Percentiles rank a stretch among this genome's conserved stretches.
Evolutionary conservation across 257 asterid species (phyloP).

Genomic region (Echium plantagineum): DNA sequence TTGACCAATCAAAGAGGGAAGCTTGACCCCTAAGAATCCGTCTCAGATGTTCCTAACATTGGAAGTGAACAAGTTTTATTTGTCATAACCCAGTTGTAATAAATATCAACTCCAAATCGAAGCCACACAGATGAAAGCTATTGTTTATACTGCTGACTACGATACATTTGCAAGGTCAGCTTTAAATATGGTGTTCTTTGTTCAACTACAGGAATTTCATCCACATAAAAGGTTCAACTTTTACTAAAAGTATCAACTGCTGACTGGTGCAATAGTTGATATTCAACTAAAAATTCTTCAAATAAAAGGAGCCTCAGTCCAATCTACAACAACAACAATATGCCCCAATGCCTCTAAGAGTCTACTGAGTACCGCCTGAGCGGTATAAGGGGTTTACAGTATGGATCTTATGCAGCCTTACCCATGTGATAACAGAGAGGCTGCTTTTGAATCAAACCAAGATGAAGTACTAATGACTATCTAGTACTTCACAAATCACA

Average conservation of each 20-base stretch:
- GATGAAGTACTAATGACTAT: too few relatives aligned
- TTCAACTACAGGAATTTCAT: neutral
- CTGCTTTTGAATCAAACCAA: too few relatives aligned
- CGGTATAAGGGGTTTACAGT: too few relatives aligned
- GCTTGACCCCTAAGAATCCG: constrained; percentile 97
- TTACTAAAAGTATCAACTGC: neutral
- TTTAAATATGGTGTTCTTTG: neutral
- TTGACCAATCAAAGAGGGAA: constrained; percentile 91
- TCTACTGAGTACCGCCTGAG: too few relatives aligned
- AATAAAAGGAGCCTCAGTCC: neutral
- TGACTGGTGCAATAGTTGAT: neutral
- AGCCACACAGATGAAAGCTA: neutral
- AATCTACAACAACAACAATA: neutral
- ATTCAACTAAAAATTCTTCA: neutral
- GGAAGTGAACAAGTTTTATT: neutral
- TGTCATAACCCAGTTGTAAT: neutral
- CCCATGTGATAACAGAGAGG: too few relatives aligned
- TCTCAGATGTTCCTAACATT: constrained; percentile 82
- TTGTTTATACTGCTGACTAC: too few relatives aligned
- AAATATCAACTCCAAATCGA: neutral
- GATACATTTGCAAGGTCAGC: neutral
- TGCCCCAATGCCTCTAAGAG: too few relatives aligned
- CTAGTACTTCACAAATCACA: too few relatives aligned
- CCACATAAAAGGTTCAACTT: neutral
- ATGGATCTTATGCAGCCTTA: too few relatives aligned